Evolutionary conservation across 805 yeast genomes (phyloP), one percentile per base, ranked within the genome.

Genomic region (Wickerhamiella qilinensis): DNA sequence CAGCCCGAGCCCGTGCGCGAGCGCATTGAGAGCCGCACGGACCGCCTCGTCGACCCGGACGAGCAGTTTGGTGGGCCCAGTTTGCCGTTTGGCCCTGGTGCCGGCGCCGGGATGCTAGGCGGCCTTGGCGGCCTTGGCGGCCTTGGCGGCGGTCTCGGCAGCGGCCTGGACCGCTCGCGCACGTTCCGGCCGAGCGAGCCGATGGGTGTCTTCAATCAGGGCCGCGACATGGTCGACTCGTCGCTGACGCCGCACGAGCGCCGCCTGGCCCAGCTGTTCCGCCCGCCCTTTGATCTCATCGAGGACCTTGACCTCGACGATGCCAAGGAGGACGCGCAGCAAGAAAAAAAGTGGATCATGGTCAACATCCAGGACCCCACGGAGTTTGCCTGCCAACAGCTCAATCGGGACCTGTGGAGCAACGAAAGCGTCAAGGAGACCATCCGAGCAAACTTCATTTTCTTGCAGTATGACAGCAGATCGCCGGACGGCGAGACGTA

Each of bases 331-430:
- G 64, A 67, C 43, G 96, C 93, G 2, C 68, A 77, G 41, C 58
- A 57, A 24, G 67, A 64, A 42, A 63, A 71, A 38, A 82, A 77
- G 57, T 86, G 96, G 94, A 68, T 91, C 6, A 60, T 91, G 49
- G 68, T 91, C 19, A 91, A 91, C 55, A 73, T 91, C 36, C 98
- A 91, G 57, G 93, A 88, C 51, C 63, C 74, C 20, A 64, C 80
- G 1, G 91, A 83, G 52, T 91, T 91, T 53, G 73, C 73, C 47
- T 86, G 96, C 52, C 97, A 88, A 54, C 76, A 80, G 24, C 60
- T 91, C 38, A 91, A 91, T 57, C 69, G 99, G 43, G 99, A 91
- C 57, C 74, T 91, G 44, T 91, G 97, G 97, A 73, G 91, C 15
- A 68, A 78, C 35, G 46, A 58, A 12, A 66, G 67, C 2, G 67